These are phyloP conservation scores for Amaranthus tricolor DNA, from an alignment of 179 eudicot species.

Conservation along the genomic window DNA sequence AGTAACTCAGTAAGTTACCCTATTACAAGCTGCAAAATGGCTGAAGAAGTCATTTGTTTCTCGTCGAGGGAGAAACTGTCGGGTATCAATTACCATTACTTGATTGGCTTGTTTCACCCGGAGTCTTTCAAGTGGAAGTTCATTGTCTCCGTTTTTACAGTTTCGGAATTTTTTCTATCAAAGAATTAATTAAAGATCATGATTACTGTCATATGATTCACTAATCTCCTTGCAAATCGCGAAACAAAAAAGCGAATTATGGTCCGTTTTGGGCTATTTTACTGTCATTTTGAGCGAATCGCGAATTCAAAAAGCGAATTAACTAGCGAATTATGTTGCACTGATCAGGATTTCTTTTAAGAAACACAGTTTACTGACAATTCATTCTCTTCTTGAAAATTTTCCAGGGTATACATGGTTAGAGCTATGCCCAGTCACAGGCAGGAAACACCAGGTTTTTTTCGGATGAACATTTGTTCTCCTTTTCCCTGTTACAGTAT, in stretches of 20 bases:
- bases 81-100: neutral
- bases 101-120: neutral
- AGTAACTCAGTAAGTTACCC: neutral
- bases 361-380: neutral
- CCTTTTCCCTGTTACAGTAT: no score
- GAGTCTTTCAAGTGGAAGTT: neutral
- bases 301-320: no score
- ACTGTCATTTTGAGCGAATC: no score
- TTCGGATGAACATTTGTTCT: neutral
- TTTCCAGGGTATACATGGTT: conserved; percentile 84
- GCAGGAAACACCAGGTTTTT: conserved; percentile 94
- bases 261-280: no score
- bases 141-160: neutral
- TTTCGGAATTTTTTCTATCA: neutral
- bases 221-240: neutral
- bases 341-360: neutral
- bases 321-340: no score
- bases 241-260: no score
- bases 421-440: conserved; percentile 83
- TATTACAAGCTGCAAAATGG: neutral
- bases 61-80: neutral
- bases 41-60: neutral
- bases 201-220: neutral
- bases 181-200: neutral
- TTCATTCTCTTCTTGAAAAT: neutral